These are phyloP conservation scores for Cutaneotrichosporon mucoides DNA, from an alignment of 1,284 basidiomycete genomes.

Conservation along the genomic window DNA sequence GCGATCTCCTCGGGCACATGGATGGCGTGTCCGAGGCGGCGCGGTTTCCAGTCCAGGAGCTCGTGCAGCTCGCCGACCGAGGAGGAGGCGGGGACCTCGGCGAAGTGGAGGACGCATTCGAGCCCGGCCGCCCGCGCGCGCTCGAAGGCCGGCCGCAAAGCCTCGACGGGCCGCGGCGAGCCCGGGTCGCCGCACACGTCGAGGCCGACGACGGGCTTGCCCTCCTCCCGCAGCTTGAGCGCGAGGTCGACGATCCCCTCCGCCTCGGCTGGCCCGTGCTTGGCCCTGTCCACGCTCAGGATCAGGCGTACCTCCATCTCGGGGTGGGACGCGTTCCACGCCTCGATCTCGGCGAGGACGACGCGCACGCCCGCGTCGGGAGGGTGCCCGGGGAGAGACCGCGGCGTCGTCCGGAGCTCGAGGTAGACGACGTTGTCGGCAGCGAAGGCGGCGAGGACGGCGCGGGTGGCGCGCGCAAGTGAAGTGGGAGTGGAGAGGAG, in stretches of 20 bases:
- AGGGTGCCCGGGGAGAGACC: conserved; percentile 16
- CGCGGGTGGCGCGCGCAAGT: conserved; percentile 20
- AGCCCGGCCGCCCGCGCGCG: conserved; percentile 46
- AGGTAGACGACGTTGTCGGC: conserved; percentile 33
- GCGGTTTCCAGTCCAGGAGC: conserved; percentile 61
- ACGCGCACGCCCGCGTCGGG: conserved; percentile 14
- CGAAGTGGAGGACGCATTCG: conserved; percentile 64
- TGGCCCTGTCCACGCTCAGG: conserved; percentile 26
- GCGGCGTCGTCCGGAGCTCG: conserved; percentile 36
- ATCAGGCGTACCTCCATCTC: conserved; percentile 27
- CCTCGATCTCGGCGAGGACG: conserved; percentile 19
- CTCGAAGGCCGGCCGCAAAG: conserved; percentile 57
- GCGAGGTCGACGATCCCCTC: conserved; percentile 66
- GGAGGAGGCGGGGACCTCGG: conserved; percentile 57
- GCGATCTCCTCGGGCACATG: conserved; percentile 58
- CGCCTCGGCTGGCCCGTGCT: conserved; percentile 54
- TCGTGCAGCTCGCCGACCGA: conserved; percentile 59
- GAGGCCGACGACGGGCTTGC: conserved; percentile 65
- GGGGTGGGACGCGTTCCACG: conserved; percentile 21
- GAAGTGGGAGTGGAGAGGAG: conserved; percentile 19
- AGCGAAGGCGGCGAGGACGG: conserved; percentile 26
- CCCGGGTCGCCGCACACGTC: conserved; percentile 74
- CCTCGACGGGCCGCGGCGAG: conserved; percentile 58
- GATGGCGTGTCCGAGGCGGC: conserved; percentile 75
- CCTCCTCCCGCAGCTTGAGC: conserved; percentile 56